phyloP scores from a whole-genome alignment of 2,329 filamentous ascomycete genomes.

The Colletotrichum higginsianum region DNA sequence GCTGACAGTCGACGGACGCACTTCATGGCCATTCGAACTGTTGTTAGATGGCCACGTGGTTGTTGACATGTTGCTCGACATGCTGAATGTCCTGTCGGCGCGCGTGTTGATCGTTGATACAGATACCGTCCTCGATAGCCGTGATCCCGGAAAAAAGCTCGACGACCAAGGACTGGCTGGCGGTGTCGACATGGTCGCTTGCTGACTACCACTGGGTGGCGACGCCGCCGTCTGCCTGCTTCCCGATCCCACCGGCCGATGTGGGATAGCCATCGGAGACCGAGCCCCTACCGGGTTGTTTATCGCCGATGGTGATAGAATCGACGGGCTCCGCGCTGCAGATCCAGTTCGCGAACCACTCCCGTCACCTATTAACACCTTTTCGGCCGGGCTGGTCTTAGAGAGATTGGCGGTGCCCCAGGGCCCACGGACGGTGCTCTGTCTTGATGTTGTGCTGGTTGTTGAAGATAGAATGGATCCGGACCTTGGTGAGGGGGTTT shows the following conservation, averaged over 20 bases:
- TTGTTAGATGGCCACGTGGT: conserved; percentile 32
- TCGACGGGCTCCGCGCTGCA: conserved; percentile 44
- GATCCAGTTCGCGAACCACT: neutral
- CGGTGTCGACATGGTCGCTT: conserved; percentile 6
- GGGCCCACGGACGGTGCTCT: conserved; percentile 19
- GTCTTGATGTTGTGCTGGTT: conserved; percentile 7
- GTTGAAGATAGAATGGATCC: neutral
- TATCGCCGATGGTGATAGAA: neutral
- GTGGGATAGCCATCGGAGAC: conserved; percentile 29
- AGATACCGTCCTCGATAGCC: conserved; percentile 17
- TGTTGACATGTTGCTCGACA: conserved; percentile 36
- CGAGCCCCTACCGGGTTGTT: conserved; percentile 4
- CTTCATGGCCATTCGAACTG: conserved; percentile 36
- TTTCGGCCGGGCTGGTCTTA: conserved; percentile 21
- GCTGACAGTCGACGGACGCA: too few relatives aligned
- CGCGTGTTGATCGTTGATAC: conserved; percentile 36
- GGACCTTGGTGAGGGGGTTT: neutral
- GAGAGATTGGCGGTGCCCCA: conserved; percentile 1
- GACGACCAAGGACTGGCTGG: conserved; percentile 16
- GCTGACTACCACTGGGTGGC: conserved; percentile 4
- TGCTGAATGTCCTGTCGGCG: conserved; percentile 37
- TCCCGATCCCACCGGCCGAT: conserved; percentile 23
- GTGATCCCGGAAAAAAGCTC: conserved; percentile 14
- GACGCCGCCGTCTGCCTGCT: conserved; percentile 8
- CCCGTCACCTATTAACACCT: conserved; percentile 10